Evolutionary conservation across 805 yeast species (phyloP).

Genomic region (Nakazawaea populi): DNA sequence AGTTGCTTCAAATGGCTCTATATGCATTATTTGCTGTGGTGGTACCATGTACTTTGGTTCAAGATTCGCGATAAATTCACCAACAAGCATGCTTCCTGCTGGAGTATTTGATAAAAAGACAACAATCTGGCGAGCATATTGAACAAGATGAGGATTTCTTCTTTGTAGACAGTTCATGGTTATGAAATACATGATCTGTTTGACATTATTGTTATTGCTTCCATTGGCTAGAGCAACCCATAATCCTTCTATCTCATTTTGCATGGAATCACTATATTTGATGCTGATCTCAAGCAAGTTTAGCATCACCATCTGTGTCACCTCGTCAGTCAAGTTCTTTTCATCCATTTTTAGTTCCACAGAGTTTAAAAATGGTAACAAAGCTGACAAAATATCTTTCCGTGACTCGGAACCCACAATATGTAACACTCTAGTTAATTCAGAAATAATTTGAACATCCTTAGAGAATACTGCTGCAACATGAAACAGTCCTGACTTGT

Average conservation of each 20-base stretch:
- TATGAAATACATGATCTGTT: constrained; percentile 65
- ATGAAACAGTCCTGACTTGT: constrained; percentile 79
- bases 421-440: constrained; percentile 64
- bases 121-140: constrained; percentile 73
- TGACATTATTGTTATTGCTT: constrained; percentile 60
- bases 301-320: constrained; percentile 62
- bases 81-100: constrained; percentile 46
- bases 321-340: constrained; percentile 29
- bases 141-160: constrained; percentile 69
- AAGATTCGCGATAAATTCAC: constrained; percentile 59
- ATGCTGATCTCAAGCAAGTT: constrained; percentile 84
- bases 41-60: constrained; percentile 93
- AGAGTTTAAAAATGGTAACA: constrained; percentile 90
- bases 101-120: constrained; percentile 62
- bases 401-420: constrained; percentile 53
- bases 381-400: constrained; percentile 71
- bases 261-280: constrained; percentile 64
- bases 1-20: constrained; percentile 25
- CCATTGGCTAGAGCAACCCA: constrained; percentile 94
- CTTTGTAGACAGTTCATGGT: constrained; percentile 62
- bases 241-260: constrained; percentile 85
- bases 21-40: constrained; percentile 30
- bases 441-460: constrained; percentile 56
- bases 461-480: constrained; percentile 69
- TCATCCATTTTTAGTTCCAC: constrained; percentile 48